These are phyloP conservation scores for Suillus plorans DNA, from an alignment of 768 basidiomycete species.

Conservation along the genomic window DNA sequence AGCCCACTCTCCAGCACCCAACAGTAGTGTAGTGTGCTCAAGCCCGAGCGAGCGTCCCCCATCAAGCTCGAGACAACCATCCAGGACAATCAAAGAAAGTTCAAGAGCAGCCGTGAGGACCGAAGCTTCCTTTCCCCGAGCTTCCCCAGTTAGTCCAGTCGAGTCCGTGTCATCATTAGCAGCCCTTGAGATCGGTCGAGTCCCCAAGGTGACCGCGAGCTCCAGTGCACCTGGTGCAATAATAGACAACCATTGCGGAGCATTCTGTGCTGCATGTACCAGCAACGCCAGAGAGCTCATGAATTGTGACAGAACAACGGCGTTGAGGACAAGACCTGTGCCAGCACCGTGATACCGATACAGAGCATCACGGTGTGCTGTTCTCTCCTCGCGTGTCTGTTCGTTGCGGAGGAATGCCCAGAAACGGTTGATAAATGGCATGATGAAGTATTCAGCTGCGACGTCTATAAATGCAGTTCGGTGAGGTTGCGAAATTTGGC, in stretches of 20 bases:
- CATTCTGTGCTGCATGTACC: constrained; percentile 79
- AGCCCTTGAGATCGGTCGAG: constrained; percentile 52
- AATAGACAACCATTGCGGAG: constrained; percentile 76
- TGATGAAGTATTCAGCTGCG: constrained; percentile 86
- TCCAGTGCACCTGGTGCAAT: constrained; percentile 83
- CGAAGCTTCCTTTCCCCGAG: constrained; percentile 58
- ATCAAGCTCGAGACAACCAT: constrained; percentile 75
- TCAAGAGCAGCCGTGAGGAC: constrained; percentile 78
- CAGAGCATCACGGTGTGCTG: constrained; percentile 52
- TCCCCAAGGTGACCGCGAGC: constrained; percentile 78
- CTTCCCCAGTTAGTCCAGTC: constrained; percentile 15
- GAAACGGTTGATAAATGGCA: constrained; percentile 90
- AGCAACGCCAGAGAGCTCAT: constrained; percentile 76
- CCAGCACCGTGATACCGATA: constrained; percentile 70
- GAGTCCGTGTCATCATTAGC: constrained; percentile 34
- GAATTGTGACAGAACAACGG: constrained; percentile 74
- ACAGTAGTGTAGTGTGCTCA: constrained; percentile 70
- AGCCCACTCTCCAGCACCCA: constrained; percentile 83
- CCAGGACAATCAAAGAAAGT: constrained; percentile 71
- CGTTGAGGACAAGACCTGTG: constrained; percentile 78
- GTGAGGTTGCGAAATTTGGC: constrained; percentile 8
- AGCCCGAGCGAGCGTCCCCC: constrained; percentile 70
- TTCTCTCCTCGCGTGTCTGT: constrained; percentile 71
- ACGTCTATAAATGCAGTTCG: constrained; percentile 57
- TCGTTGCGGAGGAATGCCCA: constrained; percentile 92